Conservation (phyloP, 2,329 filamentous ascomycete species). For the Hymenoscyphus albidus region DNA sequence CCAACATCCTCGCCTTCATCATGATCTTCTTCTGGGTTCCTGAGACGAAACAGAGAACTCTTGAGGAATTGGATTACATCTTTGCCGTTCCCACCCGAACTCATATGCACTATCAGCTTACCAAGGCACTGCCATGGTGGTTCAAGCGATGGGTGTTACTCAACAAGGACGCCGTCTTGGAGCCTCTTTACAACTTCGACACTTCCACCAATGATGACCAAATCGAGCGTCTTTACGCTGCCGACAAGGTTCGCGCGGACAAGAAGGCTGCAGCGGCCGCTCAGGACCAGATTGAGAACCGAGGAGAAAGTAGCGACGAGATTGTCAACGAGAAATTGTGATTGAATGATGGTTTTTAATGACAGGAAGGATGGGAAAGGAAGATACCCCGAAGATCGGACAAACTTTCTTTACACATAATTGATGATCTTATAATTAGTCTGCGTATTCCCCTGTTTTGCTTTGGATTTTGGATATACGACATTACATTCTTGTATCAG, state of each 20-base stretch:
- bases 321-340: constrained; percentile 9
- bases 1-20: constrained; percentile 51
- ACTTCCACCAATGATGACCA: constrained; percentile 12
- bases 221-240: constrained; percentile 20
- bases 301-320: neutral
- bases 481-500: neutral
- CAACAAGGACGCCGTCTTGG: constrained; percentile 41
- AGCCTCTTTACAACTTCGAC: constrained; percentile 51
- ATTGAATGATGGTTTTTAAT: neutral
- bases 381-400: neutral
- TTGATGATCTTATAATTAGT: neutral
- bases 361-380: neutral
- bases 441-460: neutral
- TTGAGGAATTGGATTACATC: constrained; percentile 44
- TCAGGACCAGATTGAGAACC: constrained; percentile 16
- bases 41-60: constrained; percentile 51
- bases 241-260: constrained; percentile 15
- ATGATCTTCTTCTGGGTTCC: constrained; percentile 56
- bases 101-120: constrained; percentile 32
- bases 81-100: constrained; percentile 36
- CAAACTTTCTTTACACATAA: neutral
- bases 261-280: constrained; percentile 5
- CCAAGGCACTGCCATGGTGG: constrained; percentile 29
- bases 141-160: constrained; percentile 22
- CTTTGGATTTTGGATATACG: neutral